phyloP scores from a whole-genome alignment of 2,329 filamentous ascomycete genomes.

The Xylogone sp. region DNA sequence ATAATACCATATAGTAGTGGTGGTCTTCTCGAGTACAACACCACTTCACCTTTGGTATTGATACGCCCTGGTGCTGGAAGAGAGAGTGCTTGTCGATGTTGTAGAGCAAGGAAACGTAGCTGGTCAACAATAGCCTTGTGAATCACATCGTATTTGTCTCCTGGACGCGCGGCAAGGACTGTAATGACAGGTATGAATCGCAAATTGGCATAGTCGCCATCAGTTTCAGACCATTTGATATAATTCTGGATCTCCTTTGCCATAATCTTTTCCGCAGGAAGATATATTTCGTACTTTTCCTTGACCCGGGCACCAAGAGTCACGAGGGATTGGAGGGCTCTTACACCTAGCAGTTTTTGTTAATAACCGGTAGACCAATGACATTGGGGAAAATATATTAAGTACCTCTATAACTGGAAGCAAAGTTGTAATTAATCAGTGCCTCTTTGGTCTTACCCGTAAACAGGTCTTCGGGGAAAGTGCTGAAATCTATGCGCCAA shows the following conservation, averaged over 20 bases:
- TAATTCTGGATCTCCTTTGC: constrained; percentile 24
- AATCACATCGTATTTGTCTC: constrained; percentile 15
- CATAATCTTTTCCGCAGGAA: constrained; percentile 22
- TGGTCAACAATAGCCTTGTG: constrained; percentile 18
- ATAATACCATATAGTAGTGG: constrained; percentile 31
- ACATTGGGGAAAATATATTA: background rate
- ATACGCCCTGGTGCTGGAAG: constrained; percentile 8
- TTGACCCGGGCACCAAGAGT: constrained; percentile 21
- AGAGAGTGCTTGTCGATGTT: constrained; percentile 19
- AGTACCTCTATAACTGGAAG: constrained; percentile 15
- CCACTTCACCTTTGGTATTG: constrained; percentile 16
- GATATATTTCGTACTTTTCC: constrained; percentile 11
- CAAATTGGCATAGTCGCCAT: constrained; percentile 24
- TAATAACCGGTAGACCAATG: background rate
- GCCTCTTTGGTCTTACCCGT: constrained; percentile 15
- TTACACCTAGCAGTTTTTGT: constrained; percentile 17
- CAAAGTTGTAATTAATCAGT: constrained; percentile 23
- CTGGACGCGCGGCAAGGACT: constrained; percentile 14
- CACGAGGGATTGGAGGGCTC: constrained; percentile 23
- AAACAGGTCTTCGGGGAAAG: constrained; percentile 24
- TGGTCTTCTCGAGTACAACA: constrained; percentile 18
- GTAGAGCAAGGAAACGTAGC: constrained; percentile 22
- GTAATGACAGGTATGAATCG: constrained; percentile 26
- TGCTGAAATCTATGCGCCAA: constrained; percentile 27
- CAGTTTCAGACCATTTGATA: constrained; percentile 29